Percentiles rank a stretch among this genome's conserved stretches.
Conservation (phyloP, 495 filamentous ascomycete genomes). For the Thermothielavioides terrestris region DNA sequence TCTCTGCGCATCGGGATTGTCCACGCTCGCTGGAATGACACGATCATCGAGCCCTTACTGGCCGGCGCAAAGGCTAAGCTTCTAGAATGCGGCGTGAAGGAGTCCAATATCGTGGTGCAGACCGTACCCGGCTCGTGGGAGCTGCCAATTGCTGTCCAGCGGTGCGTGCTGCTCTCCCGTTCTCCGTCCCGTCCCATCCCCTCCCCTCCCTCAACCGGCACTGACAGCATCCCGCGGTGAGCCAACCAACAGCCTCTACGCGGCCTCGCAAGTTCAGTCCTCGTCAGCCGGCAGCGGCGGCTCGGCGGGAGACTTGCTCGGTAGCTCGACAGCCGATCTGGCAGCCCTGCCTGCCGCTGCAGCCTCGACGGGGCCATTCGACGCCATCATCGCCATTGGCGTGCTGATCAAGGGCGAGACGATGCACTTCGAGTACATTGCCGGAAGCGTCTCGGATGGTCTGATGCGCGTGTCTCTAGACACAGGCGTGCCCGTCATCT, state of each 20-base stretch:
- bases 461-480: conserved; percentile 93
- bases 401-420: conserved; percentile 97
- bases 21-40: conserved; percentile 89
- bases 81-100: conserved; percentile 60
- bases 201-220: background rate
- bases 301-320: conserved; percentile 73
- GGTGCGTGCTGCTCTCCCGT: conserved; percentile 39
- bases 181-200: background rate
- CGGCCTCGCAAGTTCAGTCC: conserved; percentile 79
- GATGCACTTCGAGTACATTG: conserved; percentile 97
- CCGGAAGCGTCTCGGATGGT: conserved; percentile 81
- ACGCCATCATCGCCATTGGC: conserved; percentile 90
- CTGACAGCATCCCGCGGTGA: conserved; percentile 1
- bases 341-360: conserved; percentile 24
- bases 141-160: conserved; percentile 76
- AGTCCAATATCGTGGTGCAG: conserved; percentile 80
- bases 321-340: conserved; percentile 56
- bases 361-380: conserved; percentile 56
- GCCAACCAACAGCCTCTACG: conserved; percentile 55
- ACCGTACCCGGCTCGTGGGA: conserved; percentile 93
- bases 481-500: conserved; percentile 77
- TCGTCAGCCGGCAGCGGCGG: conserved; percentile 52
- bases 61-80: conserved; percentile 51
- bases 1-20: conserved; percentile 85
- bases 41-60: conserved; percentile 67